These are phyloP conservation scores for Arthrobotrys conoides DNA, from an alignment of 2,329 filamentous ascomycete genomes.

Conservation along the genomic window DNA sequence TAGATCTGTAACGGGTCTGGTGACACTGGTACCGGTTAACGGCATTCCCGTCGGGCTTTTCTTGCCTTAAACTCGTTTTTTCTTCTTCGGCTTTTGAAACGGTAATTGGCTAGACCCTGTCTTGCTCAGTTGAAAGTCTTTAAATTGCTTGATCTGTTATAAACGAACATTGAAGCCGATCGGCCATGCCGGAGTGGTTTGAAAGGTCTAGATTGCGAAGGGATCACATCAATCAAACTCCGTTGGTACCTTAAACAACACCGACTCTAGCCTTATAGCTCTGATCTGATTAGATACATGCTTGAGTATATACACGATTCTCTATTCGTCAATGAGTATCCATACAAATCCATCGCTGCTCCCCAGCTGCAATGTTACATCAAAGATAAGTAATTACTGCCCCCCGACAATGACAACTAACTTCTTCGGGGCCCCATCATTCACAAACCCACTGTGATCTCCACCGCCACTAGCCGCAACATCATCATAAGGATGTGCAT, in stretches of 20 bases:
- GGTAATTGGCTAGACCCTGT: not conserved
- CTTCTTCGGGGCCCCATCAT: conserved; percentile 72
- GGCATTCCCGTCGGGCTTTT: not conserved
- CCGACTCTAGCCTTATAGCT: too few relatives aligned
- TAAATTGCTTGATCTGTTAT: too few relatives aligned
- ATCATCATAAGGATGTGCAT: conserved; percentile 81
- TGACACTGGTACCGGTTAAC: conserved; percentile 1
- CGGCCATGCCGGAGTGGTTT: not conserved
- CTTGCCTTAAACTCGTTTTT: not conserved
- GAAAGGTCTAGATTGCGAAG: not conserved
- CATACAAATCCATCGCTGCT: too few relatives aligned
- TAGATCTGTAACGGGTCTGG: not conserved
- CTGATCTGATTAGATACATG: too few relatives aligned
- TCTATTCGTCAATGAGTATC: too few relatives aligned
- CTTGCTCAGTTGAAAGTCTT: not conserved
- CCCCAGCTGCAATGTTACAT: too few relatives aligned
- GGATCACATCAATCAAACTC: too few relatives aligned
- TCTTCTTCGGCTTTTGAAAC: conserved; percentile 15
- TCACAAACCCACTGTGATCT: conserved; percentile 76
- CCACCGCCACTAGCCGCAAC: conserved; percentile 72
- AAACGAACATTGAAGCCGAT: not conserved
- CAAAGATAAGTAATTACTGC: not conserved
- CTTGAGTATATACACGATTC: too few relatives aligned
- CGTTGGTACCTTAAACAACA: too few relatives aligned
- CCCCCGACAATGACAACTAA: conserved; percentile 73